phyloP scores from a whole-genome alignment of 1,284 basidiomycete genomes.

The Irpex lacteus region DNA sequence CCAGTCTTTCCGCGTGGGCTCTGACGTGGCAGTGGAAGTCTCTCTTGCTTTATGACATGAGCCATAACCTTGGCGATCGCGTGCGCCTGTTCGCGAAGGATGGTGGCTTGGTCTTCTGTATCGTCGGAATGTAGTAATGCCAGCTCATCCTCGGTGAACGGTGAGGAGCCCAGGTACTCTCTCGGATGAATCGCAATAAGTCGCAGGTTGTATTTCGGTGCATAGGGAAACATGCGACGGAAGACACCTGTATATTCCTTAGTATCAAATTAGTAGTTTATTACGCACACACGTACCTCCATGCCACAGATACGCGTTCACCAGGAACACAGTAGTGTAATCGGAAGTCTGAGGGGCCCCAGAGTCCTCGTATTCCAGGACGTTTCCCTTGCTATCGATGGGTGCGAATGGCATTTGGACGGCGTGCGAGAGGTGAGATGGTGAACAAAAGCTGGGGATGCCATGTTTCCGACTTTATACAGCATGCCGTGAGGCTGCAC shows the following conservation, averaged over 20 bases:
- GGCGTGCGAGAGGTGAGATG: neutral
- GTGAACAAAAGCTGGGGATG: neutral
- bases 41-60: constrained; percentile 1
- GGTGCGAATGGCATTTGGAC: constrained; percentile 16
- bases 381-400: constrained; percentile 18
- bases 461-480: neutral
- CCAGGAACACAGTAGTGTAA: constrained; percentile 19
- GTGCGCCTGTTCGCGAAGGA: constrained; percentile 2
- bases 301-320: constrained; percentile 18
- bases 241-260: constrained; percentile 4
- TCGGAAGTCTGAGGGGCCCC: constrained; percentile 11
- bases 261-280: neutral
- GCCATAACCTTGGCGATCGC: constrained; percentile 8
- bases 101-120: neutral
- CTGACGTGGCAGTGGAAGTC: neutral
- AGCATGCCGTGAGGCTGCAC: neutral
- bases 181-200: constrained; percentile 15
- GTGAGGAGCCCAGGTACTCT: constrained; percentile 16
- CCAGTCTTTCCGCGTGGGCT: neutral
- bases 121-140: constrained; percentile 1
- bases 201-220: constrained; percentile 12
- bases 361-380: constrained; percentile 19
- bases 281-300: constrained; percentile 11
- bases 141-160: constrained; percentile 12
- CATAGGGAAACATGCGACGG: constrained; percentile 7